Conservation (phyloP, 345 rosid species). For the Salix udensis region DNA sequence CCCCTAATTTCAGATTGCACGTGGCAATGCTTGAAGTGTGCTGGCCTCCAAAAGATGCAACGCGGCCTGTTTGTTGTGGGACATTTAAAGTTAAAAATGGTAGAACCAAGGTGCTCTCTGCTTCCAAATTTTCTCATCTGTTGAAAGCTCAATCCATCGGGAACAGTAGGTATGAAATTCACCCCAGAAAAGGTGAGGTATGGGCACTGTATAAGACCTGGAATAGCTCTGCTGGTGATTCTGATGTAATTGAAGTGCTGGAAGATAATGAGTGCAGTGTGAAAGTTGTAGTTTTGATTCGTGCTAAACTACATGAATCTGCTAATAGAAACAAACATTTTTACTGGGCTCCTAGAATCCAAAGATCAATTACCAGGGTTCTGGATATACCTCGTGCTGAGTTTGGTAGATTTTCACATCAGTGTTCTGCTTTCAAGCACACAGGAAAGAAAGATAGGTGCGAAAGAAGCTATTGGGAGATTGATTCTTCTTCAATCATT, state of each 20-base stretch:
- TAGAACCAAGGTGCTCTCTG: conserved; percentile 21
- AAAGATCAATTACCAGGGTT: conserved; percentile 22
- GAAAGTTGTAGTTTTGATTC: conserved; percentile 27
- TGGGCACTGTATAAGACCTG: conserved; percentile 53
- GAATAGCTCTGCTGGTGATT: conserved; percentile 24
- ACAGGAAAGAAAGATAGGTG: conserved; percentile 11
- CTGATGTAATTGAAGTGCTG: conserved; percentile 46
- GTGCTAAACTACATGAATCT: conserved; percentile 1
- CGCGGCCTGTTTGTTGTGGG: conserved; percentile 40
- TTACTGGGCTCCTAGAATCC: conserved; percentile 35
- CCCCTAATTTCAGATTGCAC: conserved; percentile 35
- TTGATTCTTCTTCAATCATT: conserved; percentile 38
- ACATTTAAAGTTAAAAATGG: conserved; percentile 35
- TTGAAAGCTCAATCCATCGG: conserved; percentile 22
- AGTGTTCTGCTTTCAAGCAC: conserved; percentile 40
- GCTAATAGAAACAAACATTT: conserved; percentile 12
- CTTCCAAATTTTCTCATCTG: conserved; percentile 44
- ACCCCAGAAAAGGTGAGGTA: conserved; percentile 47
- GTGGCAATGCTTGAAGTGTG: conserved; percentile 42
- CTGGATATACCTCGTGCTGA: conserved; percentile 30
- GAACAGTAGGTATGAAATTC: conserved; percentile 27
- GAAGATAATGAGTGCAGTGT: conserved; percentile 24
- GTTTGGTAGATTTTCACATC: conserved; percentile 51
- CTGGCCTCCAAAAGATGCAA: conserved; percentile 10
- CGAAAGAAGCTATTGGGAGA: conserved; percentile 38